Percentiles rank a stretch among this genome's conserved stretches.
phyloP scores from a whole-genome alignment of 805 yeast genomes.

The Kockiozyma suomiensis region DNA sequence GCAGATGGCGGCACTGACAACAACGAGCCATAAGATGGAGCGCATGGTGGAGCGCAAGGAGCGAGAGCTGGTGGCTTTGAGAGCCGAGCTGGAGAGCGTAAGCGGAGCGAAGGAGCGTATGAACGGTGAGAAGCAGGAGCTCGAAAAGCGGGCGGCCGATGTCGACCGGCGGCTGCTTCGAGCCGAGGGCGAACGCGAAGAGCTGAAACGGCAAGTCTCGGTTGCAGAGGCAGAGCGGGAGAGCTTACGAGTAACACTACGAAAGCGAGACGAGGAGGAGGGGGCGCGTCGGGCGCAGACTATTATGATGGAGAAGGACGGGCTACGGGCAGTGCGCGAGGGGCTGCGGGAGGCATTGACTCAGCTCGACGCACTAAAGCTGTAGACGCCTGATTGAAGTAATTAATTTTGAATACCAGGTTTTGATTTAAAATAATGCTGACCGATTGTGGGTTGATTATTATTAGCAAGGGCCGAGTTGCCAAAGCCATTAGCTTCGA shows the following conservation, averaged over 20 bases:
- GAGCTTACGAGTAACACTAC: constrained; percentile 31
- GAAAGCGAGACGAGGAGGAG: constrained; percentile 35
- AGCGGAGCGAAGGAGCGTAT: constrained; percentile 41
- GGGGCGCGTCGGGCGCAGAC: constrained; percentile 5
- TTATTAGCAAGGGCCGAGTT: no score
- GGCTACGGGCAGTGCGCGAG: constrained; percentile 7
- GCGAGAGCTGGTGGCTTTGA: constrained; percentile 14
- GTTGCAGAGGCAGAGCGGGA: constrained; percentile 32
- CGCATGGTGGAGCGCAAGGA: constrained; percentile 43
- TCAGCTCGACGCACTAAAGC: background rate
- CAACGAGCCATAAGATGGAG: constrained; percentile 45
- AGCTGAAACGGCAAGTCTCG: constrained; percentile 37
- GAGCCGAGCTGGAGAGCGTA: constrained; percentile 18
- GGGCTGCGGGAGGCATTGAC: constrained; percentile 11
- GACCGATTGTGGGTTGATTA: no score
- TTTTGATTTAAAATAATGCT: no score
- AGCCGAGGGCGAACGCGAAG: constrained; percentile 35
- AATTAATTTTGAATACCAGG: no score
- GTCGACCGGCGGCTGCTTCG: constrained; percentile 2
- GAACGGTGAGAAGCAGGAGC: constrained; percentile 17
- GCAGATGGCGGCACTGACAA: constrained; percentile 46
- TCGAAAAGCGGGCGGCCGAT: constrained; percentile 9
- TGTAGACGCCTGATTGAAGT: background rate
- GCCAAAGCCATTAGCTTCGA: no score
- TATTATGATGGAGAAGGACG: constrained; percentile 3